Base-by-base conservation (phyloP, 257 asterid genomes). In the Scutellaria galericulata region DNA sequence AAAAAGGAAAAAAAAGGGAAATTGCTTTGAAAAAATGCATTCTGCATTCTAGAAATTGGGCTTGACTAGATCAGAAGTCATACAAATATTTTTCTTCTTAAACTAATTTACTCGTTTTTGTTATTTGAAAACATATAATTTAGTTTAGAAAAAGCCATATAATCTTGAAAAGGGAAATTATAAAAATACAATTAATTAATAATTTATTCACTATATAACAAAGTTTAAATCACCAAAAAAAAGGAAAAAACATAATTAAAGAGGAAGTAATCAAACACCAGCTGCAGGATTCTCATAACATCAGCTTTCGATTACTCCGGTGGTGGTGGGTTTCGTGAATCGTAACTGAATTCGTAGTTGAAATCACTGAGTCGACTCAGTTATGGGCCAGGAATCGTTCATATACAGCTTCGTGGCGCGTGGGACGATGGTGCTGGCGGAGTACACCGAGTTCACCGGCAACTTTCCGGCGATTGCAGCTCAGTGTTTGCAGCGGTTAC, bases 391-490 rank as follows among this genome's bases (percentile, higher is more conserved):
- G 41, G 96, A 89, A 84, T 89, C 92, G 74, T 89, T 91, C 77
- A 87, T 91, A 60, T 91, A 91, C 86, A 89, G 92, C 90, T 91
- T 87, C 81, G 96, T 87, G 73, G 94, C 97, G 5, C 89, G 97
- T 15, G 96, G 97, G 64, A 89, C 96, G 50, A 54, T 84, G 92
- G 83, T 89, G 55, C 51, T 89, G 78, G 89, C 97, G 50, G 97
- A 91, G 79, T 89, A 85, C 86, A 84, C 96, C 5, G 97, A 87
- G 83, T 87, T 86, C 85, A 91, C 97, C 72, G 97, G 97, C 42
- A 89, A 91, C 66, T 91, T 91, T 13, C 94, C 96, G 73, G 96
- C 90, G 72, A 89, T 91, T 52, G 97, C 97, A 1, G 94, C 86
- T 66, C 96, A 87, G 89, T 91, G 96, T 41, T 78, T 91, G 76